Evolutionary conservation across 192 early-diverging fungal genomes (phyloP).

Genomic region (Thoreauomyces humboldtii): DNA sequence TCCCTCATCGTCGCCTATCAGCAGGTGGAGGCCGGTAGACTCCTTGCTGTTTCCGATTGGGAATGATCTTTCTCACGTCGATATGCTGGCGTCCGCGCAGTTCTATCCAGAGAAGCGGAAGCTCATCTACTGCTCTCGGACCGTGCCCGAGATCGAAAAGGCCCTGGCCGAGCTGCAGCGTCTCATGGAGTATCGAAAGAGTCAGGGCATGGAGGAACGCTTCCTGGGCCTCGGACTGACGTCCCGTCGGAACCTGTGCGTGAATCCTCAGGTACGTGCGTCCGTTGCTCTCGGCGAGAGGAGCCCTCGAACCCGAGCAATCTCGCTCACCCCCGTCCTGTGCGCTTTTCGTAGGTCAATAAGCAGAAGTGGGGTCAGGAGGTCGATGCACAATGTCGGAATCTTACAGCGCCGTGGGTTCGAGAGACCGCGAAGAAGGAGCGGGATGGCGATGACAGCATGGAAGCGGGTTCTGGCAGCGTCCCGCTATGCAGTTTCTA

Average conservation of each 20-base stretch:
- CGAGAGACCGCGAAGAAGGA: slow-evolving; percentile 57
- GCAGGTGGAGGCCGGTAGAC: slow-evolving; percentile 58
- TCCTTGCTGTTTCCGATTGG: too few species aligned
- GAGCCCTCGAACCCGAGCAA: too few species aligned
- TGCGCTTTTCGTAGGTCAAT: slow-evolving; percentile 66
- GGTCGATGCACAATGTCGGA: slow-evolving; percentile 88
- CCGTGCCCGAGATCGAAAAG: slow-evolving; percentile 99
- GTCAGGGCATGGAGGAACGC: slow-evolving; percentile 63
- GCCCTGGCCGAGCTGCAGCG: slow-evolving; percentile 93
- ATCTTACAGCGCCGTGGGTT: slow-evolving; percentile 92
- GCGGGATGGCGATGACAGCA: too few species aligned
- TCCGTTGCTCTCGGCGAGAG: slow-evolving; percentile 6
- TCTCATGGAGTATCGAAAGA: slow-evolving; percentile 79
- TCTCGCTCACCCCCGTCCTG: too few species aligned
- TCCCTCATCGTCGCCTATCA: slow-evolving; percentile 97
- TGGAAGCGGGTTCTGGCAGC: neutral
- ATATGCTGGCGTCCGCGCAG: slow-evolving; percentile 39
- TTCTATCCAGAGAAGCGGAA: slow-evolving; percentile 90
- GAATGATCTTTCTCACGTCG: too few species aligned
- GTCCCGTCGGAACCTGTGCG: slow-evolving; percentile 89
- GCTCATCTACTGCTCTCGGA: slow-evolving; percentile 99
- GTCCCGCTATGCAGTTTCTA: slow-evolving; percentile 72
- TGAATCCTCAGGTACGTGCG: slow-evolving; percentile 69
- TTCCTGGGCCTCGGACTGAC: slow-evolving; percentile 94
- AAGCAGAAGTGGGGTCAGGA: slow-evolving; percentile 82